phyloP scores from a whole-genome alignment of 2,329 filamentous ascomycete genomes.

The Dactylellina parvicollis region DNA sequence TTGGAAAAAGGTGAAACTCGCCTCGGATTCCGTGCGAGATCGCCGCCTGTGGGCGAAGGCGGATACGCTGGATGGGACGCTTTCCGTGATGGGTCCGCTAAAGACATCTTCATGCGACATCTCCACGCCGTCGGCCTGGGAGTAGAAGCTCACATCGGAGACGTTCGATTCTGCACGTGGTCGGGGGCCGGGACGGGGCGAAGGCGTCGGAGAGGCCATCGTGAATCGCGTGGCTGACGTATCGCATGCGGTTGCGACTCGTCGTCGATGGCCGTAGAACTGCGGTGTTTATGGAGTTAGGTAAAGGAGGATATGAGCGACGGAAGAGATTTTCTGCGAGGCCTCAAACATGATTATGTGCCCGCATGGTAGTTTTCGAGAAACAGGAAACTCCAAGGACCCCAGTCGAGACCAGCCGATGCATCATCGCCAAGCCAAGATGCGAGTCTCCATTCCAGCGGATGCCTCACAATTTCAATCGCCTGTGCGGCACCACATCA shows the following conservation, averaged over 20 bases:
- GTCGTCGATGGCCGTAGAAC: conserved; percentile 6
- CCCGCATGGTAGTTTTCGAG: conserved; percentile 18
- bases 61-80: conserved; percentile 91
- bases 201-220: conserved; percentile 42
- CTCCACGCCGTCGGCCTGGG: conserved; percentile 49
- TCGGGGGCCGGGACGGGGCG: conserved; percentile 31
- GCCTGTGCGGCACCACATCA: not conserved
- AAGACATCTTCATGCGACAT: conserved; percentile 69
- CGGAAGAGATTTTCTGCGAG: conserved; percentile 23
- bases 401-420: not conserved
- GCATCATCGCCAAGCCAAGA: conserved; percentile 45
- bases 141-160: conserved; percentile 51
- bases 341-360: conserved; percentile 30
- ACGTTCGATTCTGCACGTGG: conserved; percentile 54
- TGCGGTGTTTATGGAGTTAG: conserved; percentile 3
- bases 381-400: conserved; percentile 48
- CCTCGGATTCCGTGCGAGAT: conserved; percentile 79
- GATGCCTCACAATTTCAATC: not conserved
- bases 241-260: conserved; percentile 30
- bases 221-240: conserved; percentile 33
- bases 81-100: conserved; percentile 91
- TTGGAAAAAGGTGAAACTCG: conserved; percentile 89
- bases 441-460: not conserved
- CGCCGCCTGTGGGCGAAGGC: conserved; percentile 84
- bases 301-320: conserved; percentile 8